Evolutionary conservation across 2,329 filamentous ascomycete genomes (phyloP).

Genomic region (Paecilomyces sp.): DNA sequence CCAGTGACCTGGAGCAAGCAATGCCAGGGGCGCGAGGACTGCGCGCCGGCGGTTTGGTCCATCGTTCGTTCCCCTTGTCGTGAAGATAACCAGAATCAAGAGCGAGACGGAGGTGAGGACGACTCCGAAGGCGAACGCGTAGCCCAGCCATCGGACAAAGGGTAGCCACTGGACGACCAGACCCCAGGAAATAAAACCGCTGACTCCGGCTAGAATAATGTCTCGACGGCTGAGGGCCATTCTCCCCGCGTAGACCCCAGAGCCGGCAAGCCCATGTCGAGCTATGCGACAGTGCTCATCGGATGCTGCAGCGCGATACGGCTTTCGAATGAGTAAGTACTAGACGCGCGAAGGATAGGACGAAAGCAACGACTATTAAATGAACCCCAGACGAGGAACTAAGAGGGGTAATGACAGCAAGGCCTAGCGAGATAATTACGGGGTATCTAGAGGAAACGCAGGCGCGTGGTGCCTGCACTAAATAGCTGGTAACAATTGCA

Average conservation of each 20-base stretch:
- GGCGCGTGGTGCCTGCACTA: neutral
- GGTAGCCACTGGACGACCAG: slow-evolving; percentile 78
- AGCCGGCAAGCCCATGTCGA: slow-evolving; percentile 26
- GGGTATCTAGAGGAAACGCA: neutral
- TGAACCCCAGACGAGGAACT: neutral
- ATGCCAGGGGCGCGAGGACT: slow-evolving; percentile 44
- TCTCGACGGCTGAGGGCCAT: slow-evolving; percentile 42
- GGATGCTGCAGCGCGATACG: neutral
- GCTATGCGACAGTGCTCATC: slow-evolving; percentile 11
- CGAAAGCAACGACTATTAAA: neutral
- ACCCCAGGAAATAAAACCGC: slow-evolving; percentile 71
- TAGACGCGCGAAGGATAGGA: neutral
- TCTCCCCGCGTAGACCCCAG: slow-evolving; percentile 40
- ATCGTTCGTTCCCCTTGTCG: slow-evolving; percentile 33
- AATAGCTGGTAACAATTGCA: slow-evolving; percentile 1
- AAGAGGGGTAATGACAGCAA: neutral
- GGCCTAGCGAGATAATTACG: neutral
- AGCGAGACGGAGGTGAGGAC: slow-evolving; percentile 49
- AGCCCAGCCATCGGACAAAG: slow-evolving; percentile 72
- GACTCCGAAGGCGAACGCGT: slow-evolving; percentile 70
- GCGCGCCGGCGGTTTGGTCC: slow-evolving; percentile 35
- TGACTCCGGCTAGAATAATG: slow-evolving; percentile 33
- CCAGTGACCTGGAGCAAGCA: slow-evolving; percentile 61
- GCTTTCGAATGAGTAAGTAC: neutral
- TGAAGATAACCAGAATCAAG: slow-evolving; percentile 54